Evolutionary conservation across 1,284 basidiomycete species (phyloP), one percentile per base, ranked within the genome.

Genomic region (Boletus hoseneyae): DNA sequence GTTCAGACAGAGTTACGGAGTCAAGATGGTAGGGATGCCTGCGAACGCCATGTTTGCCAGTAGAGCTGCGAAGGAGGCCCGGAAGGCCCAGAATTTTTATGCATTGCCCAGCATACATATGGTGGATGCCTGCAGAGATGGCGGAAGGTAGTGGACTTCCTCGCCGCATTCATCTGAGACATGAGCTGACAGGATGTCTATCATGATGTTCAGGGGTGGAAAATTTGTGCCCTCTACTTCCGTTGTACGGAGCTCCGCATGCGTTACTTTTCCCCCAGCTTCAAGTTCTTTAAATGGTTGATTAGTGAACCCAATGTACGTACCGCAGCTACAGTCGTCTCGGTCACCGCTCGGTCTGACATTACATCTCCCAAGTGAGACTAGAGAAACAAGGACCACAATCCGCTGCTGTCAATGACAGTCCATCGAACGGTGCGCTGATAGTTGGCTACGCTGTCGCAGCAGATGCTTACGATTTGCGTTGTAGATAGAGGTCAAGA

Each of bases 141-240:
- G 36, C 15, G 6, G n/a, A 43, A 60, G 51, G 62, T 62, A 50
- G n/a, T n/a, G 5, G 3, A 13, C 37, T 27, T 19, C 18, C 23
- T 33, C 15, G 12, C 9, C 6, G 3, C 37, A 33, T 15, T 50
- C 15, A 6, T 12, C n/a, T 11, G 30, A 25, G 18, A 46, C 4
- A n/a, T 35, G 15, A n/a, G n/a, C 48, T 52, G 27, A 65, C 19
- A 3, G 3, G 21, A 23, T 19, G 27, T 23, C 11, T 33, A n/a
- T n/a, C n/a, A n/a, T n/a, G n/a, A 10, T 4, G 8, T n/a, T 11
- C 25, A 51, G n/a, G n/a, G n/a, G n/a, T n/a, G n/a, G 44, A 42
- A 42, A 41, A 12, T 5, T 2, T 23, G 4, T 43, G 41, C n/a
- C 36, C 25, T 42, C 16, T 50, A 6, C 36, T 42, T 16, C 21